Base-by-base conservation (phyloP, 345 rosid species). In the Psidium guajava region DNA sequence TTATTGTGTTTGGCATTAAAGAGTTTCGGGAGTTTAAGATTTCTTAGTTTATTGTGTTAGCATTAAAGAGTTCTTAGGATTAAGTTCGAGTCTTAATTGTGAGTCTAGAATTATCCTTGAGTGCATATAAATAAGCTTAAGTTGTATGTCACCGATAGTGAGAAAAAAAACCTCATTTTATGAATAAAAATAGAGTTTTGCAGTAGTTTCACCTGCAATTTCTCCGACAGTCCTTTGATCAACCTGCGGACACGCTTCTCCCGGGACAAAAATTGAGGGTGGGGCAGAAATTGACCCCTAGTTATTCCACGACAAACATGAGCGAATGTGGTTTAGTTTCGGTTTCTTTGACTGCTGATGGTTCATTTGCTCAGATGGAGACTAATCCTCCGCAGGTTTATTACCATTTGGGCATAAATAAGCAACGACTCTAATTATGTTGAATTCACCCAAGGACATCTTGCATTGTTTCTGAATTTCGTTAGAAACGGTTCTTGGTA, bases 181-280 rank as follows among this genome's bases (percentile, higher is more conserved):
- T n/a, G n/a, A n/a, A n/a, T n/a, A n/a, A n/a, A n/a, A n/a, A n/a
- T n/a, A n/a, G n/a, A n/a, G n/a, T n/a, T n/a, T n/a, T n/a, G n/a
- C n/a, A n/a, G n/a, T n/a, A n/a, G n/a, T n/a, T n/a, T n/a, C n/a
- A n/a, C n/a, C n/a, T n/a, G n/a, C n/a, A n/a, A n/a, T n/a, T n/a
- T n/a, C n/a, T n/a, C n/a, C 88, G 87, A 91, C 89, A 89, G 64
- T 82, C 88, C 27, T 75, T 87, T 32, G 82, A 86, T 82, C 82
- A 85, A 55, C 88, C 91, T 5, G 87, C 85, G 21, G 84, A 86
- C 51, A 28, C 84, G 40, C 81, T 88, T 47, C 53, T 91, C 27
- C n/a, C 51, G 6, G 85, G 87, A 3, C 89, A 86, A 47, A 42
- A 50, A 53, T n/a, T 89, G 5, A 14, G 42, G 44, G 74, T 22